phyloP scores from a whole-genome alignment of 2,329 filamentous ascomycete species.

The Xylariaceae sp. region DNA sequence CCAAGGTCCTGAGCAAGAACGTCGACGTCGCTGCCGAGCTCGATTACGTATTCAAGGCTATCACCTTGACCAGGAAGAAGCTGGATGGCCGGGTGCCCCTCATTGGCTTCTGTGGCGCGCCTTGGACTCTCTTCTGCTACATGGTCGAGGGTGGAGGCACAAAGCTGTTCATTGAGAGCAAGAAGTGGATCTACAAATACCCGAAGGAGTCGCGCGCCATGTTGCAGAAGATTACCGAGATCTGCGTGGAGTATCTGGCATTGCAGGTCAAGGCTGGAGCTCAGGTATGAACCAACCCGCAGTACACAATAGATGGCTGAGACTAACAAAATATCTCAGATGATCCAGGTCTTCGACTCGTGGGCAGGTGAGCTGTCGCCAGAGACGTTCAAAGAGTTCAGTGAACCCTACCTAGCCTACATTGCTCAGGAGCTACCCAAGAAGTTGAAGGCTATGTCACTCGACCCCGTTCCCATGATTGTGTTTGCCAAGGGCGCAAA shows the following conservation, averaged over 20 bases:
- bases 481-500: constrained; percentile 98
- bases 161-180: constrained; percentile 88
- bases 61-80: constrained; percentile 85
- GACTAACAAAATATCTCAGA: constrained; percentile 38
- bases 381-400: constrained; percentile 74
- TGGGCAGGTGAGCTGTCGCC: constrained; percentile 95
- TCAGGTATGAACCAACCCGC: constrained; percentile 50
- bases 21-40: constrained; percentile 84
- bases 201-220: constrained; percentile 72
- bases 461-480: constrained; percentile 87
- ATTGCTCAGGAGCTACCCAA: constrained; percentile 77
- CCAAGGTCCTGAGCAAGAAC: constrained; percentile 64
- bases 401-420: constrained; percentile 77
- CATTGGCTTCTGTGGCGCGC: constrained; percentile 94
- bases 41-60: constrained; percentile 92
- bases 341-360: constrained; percentile 95
- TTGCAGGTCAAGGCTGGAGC: constrained; percentile 89
- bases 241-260: constrained; percentile 92
- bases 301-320: not conserved
- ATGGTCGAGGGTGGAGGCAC: constrained; percentile 98
- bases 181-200: constrained; percentile 95
- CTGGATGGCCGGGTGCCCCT: constrained; percentile 82
- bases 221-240: constrained; percentile 84
- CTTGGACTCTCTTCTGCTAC: constrained; percentile 96
- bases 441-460: constrained; percentile 65